phyloP scores from a whole-genome alignment of 108 stramenopile species.

The Cyclotella kingstonii region DNA sequence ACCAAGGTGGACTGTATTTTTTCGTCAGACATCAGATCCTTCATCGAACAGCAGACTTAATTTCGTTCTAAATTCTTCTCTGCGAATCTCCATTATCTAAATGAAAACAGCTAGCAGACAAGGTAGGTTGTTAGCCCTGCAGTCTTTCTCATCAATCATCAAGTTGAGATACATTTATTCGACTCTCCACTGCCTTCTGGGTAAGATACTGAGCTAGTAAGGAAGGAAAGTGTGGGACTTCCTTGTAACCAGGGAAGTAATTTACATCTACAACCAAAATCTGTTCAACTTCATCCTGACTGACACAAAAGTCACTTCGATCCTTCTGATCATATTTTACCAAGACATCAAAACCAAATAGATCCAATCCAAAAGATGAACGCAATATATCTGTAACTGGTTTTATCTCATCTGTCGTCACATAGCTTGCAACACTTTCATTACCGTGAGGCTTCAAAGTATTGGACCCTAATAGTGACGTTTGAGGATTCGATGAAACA shows the following conservation, averaged over 20 bases:
- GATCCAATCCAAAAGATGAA: constrained; percentile 73
- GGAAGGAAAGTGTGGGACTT: constrained; percentile 78
- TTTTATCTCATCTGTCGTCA: constrained; percentile 66
- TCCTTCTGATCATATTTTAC: constrained; percentile 32
- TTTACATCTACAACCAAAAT: constrained; percentile 83
- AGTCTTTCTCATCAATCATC: no score
- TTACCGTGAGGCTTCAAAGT: constrained; percentile 1
- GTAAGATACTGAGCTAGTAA: constrained; percentile 77
- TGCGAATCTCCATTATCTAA: no score
- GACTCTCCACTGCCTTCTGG: constrained; percentile 57
- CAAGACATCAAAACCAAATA: constrained; percentile 88
- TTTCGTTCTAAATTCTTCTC: no score
- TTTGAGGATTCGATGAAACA: no score
- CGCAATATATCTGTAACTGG: constrained; percentile 70
- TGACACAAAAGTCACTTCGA: constrained; percentile 8
- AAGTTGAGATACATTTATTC: constrained; percentile 14
- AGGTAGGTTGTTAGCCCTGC: no score
- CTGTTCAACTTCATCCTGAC: constrained; percentile 19
- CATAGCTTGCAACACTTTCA: constrained; percentile 21
- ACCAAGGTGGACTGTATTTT: no score
- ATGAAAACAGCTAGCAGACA: no score
- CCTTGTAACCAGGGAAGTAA: constrained; percentile 90
- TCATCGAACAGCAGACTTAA: no score
- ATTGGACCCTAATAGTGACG: no score
- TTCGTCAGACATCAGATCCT: no score